Evolutionary conservation across 106 monocot species (phyloP).

Genomic region (Gastrodia elata): DNA sequence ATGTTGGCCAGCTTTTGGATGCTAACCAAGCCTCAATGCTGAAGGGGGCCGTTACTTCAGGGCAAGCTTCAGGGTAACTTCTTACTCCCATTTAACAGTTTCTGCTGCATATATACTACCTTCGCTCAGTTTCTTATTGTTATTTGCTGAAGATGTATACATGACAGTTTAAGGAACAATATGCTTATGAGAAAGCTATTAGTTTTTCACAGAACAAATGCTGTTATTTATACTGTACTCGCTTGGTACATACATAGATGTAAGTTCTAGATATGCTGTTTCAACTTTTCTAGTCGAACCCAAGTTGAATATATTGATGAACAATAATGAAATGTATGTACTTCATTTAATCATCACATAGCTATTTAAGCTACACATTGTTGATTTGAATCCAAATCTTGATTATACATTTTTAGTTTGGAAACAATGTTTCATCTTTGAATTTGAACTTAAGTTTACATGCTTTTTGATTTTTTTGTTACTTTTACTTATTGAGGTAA

Average conservation of each 20-base stretch:
- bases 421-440: not conserved
- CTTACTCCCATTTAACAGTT: not conserved
- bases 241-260: not conserved
- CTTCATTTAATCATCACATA: no score
- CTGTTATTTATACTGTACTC: not conserved
- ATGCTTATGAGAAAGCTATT: not conserved
- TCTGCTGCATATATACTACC: not conserved
- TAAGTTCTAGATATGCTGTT: not conserved
- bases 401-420: no score
- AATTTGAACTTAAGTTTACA: no score
- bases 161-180: not conserved
- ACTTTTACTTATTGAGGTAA: no score
- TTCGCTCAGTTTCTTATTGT: not conserved
- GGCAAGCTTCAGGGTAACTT: slow-evolving; percentile 49
- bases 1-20: slow-evolving; percentile 42
- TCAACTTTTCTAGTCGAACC: not conserved
- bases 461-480: not conserved
- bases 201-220: not conserved
- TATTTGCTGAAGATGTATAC: not conserved
- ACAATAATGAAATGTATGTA: not conserved
- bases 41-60: slow-evolving; percentile 38
- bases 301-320: not conserved
- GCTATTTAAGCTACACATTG: no score
- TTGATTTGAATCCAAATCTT: no score
- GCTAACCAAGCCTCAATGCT: slow-evolving; percentile 47